These are phyloP conservation scores for Leccinum huronense DNA, from an alignment of 1,284 basidiomycete species.

Conservation along the genomic window DNA sequence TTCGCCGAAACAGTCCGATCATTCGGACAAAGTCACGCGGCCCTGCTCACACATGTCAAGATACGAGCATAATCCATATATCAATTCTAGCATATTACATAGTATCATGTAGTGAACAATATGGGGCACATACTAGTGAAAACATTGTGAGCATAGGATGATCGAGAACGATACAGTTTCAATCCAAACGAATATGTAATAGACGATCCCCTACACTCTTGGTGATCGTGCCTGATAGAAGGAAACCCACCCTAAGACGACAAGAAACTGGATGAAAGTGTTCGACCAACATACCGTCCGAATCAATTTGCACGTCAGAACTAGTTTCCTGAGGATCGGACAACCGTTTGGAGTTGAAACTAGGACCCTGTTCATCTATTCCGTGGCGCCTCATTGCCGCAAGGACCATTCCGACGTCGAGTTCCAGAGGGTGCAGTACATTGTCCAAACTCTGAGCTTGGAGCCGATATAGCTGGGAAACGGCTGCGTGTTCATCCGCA, in stretches of 20 bases:
- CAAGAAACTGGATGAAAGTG: background rate
- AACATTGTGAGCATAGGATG: no score
- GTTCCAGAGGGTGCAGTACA: background rate
- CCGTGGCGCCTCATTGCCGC: background rate
- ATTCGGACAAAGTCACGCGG: no score
- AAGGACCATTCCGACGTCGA: background rate
- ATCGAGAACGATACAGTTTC: background rate
- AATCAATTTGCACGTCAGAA: background rate
- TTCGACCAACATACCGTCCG: background rate
- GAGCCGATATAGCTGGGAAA: background rate
- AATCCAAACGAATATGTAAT: background rate
- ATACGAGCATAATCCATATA: no score
- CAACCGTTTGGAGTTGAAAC: background rate
- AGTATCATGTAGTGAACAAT: no score
- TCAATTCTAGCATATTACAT: no score
- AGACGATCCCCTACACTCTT: background rate
- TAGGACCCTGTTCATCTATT: background rate
- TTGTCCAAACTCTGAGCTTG: background rate
- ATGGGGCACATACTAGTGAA: no score
- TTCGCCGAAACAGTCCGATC: no score
- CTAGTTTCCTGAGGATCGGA: background rate
- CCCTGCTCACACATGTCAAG: no score
- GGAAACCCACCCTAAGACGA: background rate
- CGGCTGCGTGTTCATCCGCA: background rate
- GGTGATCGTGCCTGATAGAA: background rate